These are phyloP conservation scores for Catenaria anguillulae DNA, from an alignment of 371 early-diverging fungal species.

Conservation along the genomic window DNA sequence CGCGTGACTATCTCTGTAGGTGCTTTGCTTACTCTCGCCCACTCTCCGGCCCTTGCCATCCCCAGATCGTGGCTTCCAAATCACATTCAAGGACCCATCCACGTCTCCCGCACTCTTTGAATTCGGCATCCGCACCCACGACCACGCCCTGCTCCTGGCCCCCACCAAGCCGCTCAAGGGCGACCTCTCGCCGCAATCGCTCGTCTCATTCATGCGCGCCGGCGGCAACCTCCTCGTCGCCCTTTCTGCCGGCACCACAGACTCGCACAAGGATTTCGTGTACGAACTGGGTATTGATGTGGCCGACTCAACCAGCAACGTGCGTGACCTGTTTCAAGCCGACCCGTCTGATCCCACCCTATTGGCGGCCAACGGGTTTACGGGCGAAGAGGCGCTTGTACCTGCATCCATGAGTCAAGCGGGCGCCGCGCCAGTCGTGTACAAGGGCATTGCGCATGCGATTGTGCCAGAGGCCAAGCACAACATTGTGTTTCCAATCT, in stretches of 20 bases:
- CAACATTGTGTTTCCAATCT: constrained; percentile 48
- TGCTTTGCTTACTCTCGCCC: too few relatives aligned
- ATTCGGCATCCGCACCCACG: constrained; percentile 22
- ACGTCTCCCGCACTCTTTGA: constrained; percentile 20
- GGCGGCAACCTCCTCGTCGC: constrained; percentile 86
- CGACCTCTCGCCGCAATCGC: constrained; percentile 10
- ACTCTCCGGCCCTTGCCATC: too few relatives aligned
- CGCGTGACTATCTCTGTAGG: constrained; percentile 4
- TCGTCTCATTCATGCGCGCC: constrained; percentile 68
- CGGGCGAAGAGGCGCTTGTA: constrained; percentile 10
- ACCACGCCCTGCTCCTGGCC: constrained; percentile 31
- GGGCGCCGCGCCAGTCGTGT: constrained; percentile 38
- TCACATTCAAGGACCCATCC: constrained; percentile 12
- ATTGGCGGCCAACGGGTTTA: constrained; percentile 19
- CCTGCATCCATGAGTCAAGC: neutral
- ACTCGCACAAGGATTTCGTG: constrained; percentile 56
- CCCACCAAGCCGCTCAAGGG: constrained; percentile 23
- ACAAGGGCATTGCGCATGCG: constrained; percentile 56
- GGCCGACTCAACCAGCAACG: constrained; percentile 23
- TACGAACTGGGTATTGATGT: constrained; percentile 69
- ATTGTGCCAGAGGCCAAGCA: constrained; percentile 22
- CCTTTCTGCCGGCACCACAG: constrained; percentile 42
- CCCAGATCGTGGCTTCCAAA: constrained; percentile 17
- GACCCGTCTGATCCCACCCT: constrained; percentile 16
- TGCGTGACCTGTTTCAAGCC: constrained; percentile 21